A percentile compares a stretch with the other conserved stretches of the same genome.
These are phyloP conservation scores for Paramecium primaurelia DNA, from an alignment of 73 alveolate species.

Conservation along the genomic window DNA sequence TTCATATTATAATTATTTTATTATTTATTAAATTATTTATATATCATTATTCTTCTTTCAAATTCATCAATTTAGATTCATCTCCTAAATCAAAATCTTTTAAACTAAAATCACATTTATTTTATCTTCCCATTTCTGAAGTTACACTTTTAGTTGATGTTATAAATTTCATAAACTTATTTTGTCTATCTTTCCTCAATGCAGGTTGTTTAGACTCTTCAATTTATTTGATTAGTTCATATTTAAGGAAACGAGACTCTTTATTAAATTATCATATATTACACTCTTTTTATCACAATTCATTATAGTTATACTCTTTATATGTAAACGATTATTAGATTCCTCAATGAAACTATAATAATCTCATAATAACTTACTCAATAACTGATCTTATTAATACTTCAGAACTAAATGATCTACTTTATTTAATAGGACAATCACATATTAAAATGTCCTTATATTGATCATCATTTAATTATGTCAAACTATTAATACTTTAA, in stretches of 20 bases:
- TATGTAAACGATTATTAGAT: background rate
- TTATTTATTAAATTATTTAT: background rate
- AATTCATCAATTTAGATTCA: background rate
- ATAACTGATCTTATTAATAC: constrained; percentile 31
- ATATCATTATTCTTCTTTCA: background rate
- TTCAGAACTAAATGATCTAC: constrained; percentile 28
- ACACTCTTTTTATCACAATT: constrained; percentile 42
- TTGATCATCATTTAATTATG: constrained; percentile 6
- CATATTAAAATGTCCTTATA: constrained; percentile 5
- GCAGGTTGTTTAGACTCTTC: constrained; percentile 16
- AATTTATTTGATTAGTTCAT: constrained; percentile 25
- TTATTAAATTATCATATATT: background rate
- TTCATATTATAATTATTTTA: background rate
- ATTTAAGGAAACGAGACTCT: constrained; percentile 47
- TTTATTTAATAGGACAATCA: background rate
- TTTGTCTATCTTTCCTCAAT: constrained; percentile 19
- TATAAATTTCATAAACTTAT: constrained; percentile 29
- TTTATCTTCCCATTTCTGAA: constrained; percentile 20
- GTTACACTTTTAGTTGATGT: constrained; percentile 35
- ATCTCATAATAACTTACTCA: background rate
- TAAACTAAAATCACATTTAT: constrained; percentile 12
- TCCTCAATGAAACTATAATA: background rate
- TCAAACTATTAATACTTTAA: background rate
- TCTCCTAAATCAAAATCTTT: constrained; percentile 42
- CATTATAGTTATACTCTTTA: background rate